Evolutionary conservation across 768 basidiomycete genomes (phyloP).

Genomic region (Lactifluus echinatus): DNA sequence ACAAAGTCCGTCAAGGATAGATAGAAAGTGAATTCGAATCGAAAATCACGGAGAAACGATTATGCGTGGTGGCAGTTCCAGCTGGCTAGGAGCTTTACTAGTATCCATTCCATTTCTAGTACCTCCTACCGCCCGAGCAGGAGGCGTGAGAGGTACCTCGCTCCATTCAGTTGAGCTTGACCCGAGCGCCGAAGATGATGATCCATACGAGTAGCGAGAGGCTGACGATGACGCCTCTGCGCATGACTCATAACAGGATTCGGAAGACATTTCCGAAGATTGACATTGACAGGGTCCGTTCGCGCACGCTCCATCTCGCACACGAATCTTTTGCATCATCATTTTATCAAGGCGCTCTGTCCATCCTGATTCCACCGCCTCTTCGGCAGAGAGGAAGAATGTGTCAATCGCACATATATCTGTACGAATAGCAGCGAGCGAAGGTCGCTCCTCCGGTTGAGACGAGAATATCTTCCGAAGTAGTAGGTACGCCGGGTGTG

Average conservation of each 20-base stretch:
- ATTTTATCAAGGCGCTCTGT: neutral
- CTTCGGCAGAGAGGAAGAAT: conserved; percentile 51
- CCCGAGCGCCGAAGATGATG: conserved; percentile 6
- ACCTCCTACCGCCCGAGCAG: neutral
- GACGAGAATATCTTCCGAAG: conserved; percentile 53
- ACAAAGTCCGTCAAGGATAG: no score
- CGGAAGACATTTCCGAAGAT: neutral
- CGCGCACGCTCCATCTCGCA: no score
- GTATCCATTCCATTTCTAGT: no score
- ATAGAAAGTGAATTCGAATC: no score
- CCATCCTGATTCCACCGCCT: conserved; percentile 21
- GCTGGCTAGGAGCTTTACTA: neutral
- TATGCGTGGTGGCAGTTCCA: neutral
- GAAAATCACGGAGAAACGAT: no score
- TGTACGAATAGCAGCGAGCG: conserved; percentile 50
- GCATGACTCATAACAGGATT: neutral
- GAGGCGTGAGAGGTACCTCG: neutral
- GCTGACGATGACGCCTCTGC: neutral
- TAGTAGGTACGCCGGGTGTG: conserved; percentile 35
- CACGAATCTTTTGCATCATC: no score
- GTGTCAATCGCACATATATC: conserved; percentile 47
- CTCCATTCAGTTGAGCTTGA: neutral
- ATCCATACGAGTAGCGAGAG: neutral
- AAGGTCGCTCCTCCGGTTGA: conserved; percentile 52
- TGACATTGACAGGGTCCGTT: no score